phyloP scores from a whole-genome alignment of 2,329 filamentous ascomycete species.

The Dothideomycetidae sp. region DNA sequence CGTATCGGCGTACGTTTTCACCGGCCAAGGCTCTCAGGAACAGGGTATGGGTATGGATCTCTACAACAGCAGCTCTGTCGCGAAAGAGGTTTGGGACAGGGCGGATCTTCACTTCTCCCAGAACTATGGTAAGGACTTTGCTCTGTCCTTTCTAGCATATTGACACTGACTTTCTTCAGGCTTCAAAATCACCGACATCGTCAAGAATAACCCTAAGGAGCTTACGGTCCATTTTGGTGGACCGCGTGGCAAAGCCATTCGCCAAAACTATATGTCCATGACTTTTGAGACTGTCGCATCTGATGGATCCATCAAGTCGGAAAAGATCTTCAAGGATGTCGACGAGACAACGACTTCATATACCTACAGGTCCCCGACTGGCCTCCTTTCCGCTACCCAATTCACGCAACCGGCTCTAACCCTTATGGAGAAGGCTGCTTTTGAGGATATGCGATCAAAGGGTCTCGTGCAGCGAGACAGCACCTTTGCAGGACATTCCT shows the following conservation, averaged over 20 bases:
- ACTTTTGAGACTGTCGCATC: constrained; percentile 94
- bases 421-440: constrained; percentile 98
- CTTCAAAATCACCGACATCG: constrained; percentile 96
- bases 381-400: constrained; percentile 88
- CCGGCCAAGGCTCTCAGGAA: constrained; percentile 94
- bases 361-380: constrained; percentile 90
- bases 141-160: background rate
- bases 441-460: constrained; percentile 97
- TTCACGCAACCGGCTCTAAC: constrained; percentile 97
- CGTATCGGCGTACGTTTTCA: constrained; percentile 93
- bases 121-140: constrained; percentile 64
- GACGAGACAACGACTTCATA: constrained; percentile 85
- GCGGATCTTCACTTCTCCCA: constrained; percentile 97
- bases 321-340: constrained; percentile 99
- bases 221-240: constrained; percentile 97
- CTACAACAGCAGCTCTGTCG: constrained; percentile 83
- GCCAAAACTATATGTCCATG: constrained; percentile 99
- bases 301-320: constrained; percentile 88
- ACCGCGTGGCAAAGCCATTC: constrained; percentile 89
- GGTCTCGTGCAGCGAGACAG: constrained; percentile 90
- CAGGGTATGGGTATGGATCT: constrained; percentile 99
- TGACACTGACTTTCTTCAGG: constrained; percentile 36
- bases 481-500: constrained; percentile 93
- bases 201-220: constrained; percentile 99
- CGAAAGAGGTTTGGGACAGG: constrained; percentile 93